Percentiles rank a stretch among this genome's conserved stretches.
Evolutionary conservation across 768 basidiomycete genomes (phyloP).

Genomic region (Lactifluus rugatus): DNA sequence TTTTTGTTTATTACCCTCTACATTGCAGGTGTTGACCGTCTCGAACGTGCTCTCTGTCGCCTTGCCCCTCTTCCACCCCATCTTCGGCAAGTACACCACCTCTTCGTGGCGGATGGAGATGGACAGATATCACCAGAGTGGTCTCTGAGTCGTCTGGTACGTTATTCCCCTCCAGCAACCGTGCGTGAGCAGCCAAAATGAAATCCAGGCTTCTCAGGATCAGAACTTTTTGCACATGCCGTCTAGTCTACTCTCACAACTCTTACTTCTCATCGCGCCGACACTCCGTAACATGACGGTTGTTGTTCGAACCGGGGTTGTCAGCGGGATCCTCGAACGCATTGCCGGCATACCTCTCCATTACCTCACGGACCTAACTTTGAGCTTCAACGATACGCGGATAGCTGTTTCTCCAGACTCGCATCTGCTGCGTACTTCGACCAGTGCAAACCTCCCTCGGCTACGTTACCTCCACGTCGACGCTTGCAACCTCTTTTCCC

Average conservation of each 20-base stretch:
- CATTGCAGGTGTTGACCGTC: not conserved
- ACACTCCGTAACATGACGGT: slow-evolving; percentile 10
- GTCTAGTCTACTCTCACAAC: not conserved
- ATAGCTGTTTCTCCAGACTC: not conserved
- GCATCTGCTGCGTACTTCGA: not conserved
- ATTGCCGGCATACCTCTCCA: not conserved
- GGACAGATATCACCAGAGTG: not conserved
- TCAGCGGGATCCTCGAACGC: slow-evolving; percentile 1
- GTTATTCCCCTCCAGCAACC: not conserved
- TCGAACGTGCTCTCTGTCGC: not conserved
- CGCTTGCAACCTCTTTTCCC: not conserved
- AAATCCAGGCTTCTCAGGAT: not conserved
- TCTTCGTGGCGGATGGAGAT: slow-evolving; percentile 6
- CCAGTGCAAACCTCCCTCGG: not conserved
- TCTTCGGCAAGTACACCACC: slow-evolving; percentile 7
- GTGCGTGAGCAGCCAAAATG: not conserved
- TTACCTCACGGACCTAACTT: slow-evolving; percentile 6
- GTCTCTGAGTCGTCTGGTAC: not conserved
- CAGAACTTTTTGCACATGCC: not conserved
- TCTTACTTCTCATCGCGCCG: slow-evolving; percentile 8
- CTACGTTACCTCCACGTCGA: slow-evolving; percentile 10
- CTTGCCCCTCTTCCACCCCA: slow-evolving; percentile 6
- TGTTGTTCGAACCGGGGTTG: not conserved
- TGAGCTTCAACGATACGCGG: slow-evolving; percentile 3
- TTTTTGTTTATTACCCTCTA: slow-evolving; percentile 12